phyloP scores from a whole-genome alignment of 1,284 basidiomycete species.

The Melanopsichium pennsylvanicum region DNA sequence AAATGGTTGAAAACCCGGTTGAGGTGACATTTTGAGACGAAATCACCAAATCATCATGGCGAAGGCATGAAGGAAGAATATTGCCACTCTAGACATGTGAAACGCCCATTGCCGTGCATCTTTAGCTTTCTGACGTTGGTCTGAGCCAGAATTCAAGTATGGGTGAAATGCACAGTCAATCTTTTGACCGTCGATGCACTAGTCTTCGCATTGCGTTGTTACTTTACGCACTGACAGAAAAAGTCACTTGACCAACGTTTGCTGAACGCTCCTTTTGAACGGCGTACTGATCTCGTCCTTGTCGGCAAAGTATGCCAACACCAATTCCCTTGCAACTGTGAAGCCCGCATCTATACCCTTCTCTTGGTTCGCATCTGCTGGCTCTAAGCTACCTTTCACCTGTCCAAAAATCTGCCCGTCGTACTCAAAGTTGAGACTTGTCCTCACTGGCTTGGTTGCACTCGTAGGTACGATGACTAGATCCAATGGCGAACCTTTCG shows the following conservation, averaged over 20 bases:
- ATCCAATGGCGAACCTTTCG: conserved; percentile 68
- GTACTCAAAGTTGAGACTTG: conserved; percentile 42
- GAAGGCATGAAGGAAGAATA: no score
- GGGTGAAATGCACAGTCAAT: no score
- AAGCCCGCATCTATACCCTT: conserved; percentile 15
- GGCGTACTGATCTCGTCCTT: conserved; percentile 48
- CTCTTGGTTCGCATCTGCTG: not conserved
- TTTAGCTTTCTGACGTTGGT: no score
- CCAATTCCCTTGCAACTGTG: conserved; percentile 49
- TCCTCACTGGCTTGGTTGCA: not conserved
- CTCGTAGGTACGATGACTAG: conserved; percentile 51
- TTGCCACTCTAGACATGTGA: no score
- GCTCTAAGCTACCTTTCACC: conserved; percentile 1
- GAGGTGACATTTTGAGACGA: no score
- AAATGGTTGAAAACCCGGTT: no score
- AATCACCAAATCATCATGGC: no score
- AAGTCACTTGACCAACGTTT: conserved; percentile 5
- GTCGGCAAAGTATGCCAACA: conserved; percentile 61
- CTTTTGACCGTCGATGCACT: no score
- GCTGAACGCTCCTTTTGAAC: conserved; percentile 39
- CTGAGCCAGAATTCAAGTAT: no score
- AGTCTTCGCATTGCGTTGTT: no score
- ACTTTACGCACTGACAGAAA: no score
- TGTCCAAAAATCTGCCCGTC: conserved; percentile 45
- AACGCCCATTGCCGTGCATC: no score